These are phyloP conservation scores for Aspergillus amoenus DNA, from an alignment of 2,329 filamentous ascomycete genomes.

Conservation along the genomic window DNA sequence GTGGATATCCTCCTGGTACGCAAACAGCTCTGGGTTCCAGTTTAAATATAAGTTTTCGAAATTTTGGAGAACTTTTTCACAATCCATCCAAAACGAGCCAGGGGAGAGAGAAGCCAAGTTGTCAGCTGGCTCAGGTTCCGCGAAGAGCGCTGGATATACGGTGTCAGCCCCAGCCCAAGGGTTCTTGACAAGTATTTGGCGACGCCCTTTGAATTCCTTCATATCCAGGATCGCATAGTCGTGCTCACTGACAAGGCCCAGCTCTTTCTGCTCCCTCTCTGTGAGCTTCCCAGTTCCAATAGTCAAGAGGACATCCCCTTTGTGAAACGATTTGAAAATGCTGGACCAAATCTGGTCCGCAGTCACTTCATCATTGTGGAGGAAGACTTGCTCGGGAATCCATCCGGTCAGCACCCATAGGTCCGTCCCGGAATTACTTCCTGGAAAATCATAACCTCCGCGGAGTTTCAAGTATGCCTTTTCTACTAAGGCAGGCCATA, in stretches of 20 bases:
- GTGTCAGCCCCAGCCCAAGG: conserved; percentile 78
- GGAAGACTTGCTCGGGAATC: conserved; percentile 93
- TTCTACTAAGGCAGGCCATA: conserved; percentile 92
- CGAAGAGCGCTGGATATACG: conserved; percentile 30
- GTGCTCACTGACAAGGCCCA: conserved; percentile 85
- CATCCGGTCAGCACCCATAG: conserved; percentile 90
- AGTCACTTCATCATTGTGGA: conserved; percentile 82
- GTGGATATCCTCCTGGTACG: conserved; percentile 80
- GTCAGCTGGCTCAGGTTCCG: conserved; percentile 4
- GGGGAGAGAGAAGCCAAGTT: conserved; percentile 44
- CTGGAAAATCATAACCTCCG: conserved; percentile 95
- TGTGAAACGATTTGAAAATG: conserved; percentile 70
- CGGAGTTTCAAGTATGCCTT: conserved; percentile 96
- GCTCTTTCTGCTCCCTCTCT: conserved; percentile 69
- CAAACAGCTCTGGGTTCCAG: conserved; percentile 89
- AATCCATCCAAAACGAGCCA: conserved; percentile 91
- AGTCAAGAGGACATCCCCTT: conserved; percentile 81
- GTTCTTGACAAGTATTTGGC: conserved; percentile 84
- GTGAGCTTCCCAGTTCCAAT: conserved; percentile 85
- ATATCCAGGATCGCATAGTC: conserved; percentile 91
- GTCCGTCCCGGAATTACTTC: conserved; percentile 95
- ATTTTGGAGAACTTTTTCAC: conserved; percentile 83
- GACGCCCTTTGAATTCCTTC: conserved; percentile 60
- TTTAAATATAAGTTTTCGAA: conserved; percentile 97
- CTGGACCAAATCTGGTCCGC: conserved; percentile 74